phyloP scores from a whole-genome alignment of 208 protist species.

The Crithidia sp. region DNA sequence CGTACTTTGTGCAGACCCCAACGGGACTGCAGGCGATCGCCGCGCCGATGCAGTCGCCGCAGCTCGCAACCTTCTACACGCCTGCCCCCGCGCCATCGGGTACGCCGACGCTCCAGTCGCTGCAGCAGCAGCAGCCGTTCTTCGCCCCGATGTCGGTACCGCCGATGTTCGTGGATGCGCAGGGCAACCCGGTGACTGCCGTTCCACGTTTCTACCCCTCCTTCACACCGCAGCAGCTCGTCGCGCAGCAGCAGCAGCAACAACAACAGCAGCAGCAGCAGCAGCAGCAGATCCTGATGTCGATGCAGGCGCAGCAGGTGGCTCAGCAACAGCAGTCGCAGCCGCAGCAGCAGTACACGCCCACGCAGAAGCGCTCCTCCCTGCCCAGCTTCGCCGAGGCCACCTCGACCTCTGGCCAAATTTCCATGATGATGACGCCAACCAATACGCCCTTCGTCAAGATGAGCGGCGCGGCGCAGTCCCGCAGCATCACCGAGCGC shows the following conservation, averaged over 20 bases:
- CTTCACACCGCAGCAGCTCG: constrained; percentile 7
- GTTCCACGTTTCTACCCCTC: constrained; percentile 16
- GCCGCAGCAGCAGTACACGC: constrained; percentile 13
- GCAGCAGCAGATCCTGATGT: neutral
- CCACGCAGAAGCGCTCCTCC: constrained; percentile 13
- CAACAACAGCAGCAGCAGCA: constrained; percentile 12
- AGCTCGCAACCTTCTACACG: constrained; percentile 3
- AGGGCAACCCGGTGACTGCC: constrained; percentile 19
- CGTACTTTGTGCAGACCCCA: constrained; percentile 19
- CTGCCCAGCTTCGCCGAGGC: constrained; percentile 14
- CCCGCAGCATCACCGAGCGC: neutral
- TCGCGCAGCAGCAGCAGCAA: constrained; percentile 4
- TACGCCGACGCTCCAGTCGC: neutral
- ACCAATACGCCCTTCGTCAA: neutral
- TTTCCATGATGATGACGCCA: constrained; percentile 11
- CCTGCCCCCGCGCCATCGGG: neutral
- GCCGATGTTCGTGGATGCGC: constrained; percentile 20
- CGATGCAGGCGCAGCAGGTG: neutral
- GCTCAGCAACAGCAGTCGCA: constrained; percentile 13
- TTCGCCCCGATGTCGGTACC: constrained; percentile 17
- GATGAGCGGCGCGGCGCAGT: neutral
- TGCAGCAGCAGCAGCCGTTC: constrained; percentile 20
- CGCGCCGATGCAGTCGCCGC: constrained; percentile 6
- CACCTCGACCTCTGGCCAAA: constrained; percentile 3
- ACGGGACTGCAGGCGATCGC: constrained; percentile 4